Conservation (phyloP, 495 filamentous ascomycete genomes). For the Aspergillus biplanus region DNA sequence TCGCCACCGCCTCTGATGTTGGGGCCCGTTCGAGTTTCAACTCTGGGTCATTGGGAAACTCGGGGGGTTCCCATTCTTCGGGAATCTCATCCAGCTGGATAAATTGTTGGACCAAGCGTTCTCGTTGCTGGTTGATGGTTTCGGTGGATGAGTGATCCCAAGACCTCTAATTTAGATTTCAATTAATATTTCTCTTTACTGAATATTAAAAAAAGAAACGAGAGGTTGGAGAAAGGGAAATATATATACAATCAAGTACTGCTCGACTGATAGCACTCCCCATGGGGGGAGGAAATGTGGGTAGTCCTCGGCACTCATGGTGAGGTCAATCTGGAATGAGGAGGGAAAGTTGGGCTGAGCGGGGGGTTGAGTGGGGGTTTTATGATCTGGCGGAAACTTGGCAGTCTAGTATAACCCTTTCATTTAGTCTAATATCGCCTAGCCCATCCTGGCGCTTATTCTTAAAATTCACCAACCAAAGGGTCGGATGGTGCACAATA, state of each 20-base stretch:
- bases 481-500: no score
- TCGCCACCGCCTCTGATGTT: conserved; percentile 6
- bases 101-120: conserved; percentile 11
- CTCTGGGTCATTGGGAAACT: not conserved
- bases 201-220: not conserved
- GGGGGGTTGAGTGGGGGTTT: no score
- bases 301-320: not conserved
- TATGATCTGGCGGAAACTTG: no score
- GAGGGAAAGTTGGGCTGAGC: no score
- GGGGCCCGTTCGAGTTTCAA: not conserved
- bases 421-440: no score
- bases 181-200: not conserved
- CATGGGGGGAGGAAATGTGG: not conserved
- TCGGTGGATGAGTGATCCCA: conserved; percentile 10
- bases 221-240: no score
- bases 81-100: conserved; percentile 4
- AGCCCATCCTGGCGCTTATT: no score
- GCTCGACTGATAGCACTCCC: conserved; percentile 8
- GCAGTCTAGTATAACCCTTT: no score
- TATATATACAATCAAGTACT: conserved; percentile 11
- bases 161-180: not conserved
- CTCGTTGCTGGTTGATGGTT: conserved; percentile 1
- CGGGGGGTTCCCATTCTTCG: not conserved
- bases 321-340: no score
- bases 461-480: no score